Evolutionary conservation across 129 eudicot genomes (phyloP).

Genomic region (Centrapalus pauciflorus): DNA sequence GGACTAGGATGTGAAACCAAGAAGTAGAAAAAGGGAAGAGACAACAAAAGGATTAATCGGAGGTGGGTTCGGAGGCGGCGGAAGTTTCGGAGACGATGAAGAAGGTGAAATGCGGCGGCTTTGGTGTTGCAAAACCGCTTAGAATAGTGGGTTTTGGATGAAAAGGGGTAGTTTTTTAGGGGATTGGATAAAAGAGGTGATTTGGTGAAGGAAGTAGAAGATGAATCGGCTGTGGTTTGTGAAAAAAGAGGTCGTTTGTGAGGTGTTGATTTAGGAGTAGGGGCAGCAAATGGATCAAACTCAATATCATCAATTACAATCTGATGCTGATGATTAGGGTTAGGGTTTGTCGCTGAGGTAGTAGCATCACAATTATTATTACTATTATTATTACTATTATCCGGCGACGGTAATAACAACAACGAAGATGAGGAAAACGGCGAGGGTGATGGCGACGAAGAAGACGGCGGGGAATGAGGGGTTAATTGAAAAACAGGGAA

Average conservation of each 20-base stretch:
- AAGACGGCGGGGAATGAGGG: constrained; percentile 1
- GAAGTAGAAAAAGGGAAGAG: constrained; percentile 86
- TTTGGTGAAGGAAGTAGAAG: constrained; percentile 34
- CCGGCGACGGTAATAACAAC: constrained; percentile 9
- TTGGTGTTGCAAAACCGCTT: constrained; percentile 28
- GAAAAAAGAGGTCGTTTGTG: constrained; percentile 58
- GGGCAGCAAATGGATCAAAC: constrained; percentile 24
- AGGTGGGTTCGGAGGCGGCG: constrained; percentile 58
- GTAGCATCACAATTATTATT: background rate
- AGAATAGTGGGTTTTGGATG: constrained; percentile 26
- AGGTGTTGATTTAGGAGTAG: constrained; percentile 46
- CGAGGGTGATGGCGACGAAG: constrained; percentile 6
- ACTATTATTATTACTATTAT: background rate
- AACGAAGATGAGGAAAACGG: constrained; percentile 21
- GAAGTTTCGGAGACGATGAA: constrained; percentile 54
- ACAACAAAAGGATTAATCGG: constrained; percentile 56
- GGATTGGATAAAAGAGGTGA: constrained; percentile 49
- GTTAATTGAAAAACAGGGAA: constrained; percentile 28
- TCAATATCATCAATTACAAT: constrained; percentile 31
- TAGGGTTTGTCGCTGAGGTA: constrained; percentile 7
- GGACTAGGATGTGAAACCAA: constrained; percentile 73
- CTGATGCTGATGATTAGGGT: constrained; percentile 34
- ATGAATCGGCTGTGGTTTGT: constrained; percentile 23
- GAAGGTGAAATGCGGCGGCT: constrained; percentile 33
- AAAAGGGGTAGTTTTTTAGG: constrained; percentile 36